Evolutionary conservation across 345 rosid genomes (phyloP), one percentile per base, ranked within the genome.

Genomic region (Gossypium mustelinum): DNA sequence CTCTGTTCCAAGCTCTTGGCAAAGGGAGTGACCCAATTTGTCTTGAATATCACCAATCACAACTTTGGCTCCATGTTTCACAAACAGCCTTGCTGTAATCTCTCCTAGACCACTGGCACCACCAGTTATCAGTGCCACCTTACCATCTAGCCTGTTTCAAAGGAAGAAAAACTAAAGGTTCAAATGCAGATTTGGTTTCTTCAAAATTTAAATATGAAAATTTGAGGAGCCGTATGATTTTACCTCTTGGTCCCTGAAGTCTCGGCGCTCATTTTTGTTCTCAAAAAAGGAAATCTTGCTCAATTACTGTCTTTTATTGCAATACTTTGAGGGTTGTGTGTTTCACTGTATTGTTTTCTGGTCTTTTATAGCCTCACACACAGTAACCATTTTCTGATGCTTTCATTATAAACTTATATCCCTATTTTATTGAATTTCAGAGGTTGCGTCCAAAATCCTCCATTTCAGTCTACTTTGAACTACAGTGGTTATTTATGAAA

Each of bases 1-100:
- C 60, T 16, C 45, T 14, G 67, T 34, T 62, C 44, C 67, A 16
- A 29, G 0, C 20, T 62, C 45, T 8, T 62, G 11, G 67, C 67
- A 29, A 8, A 16, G 44, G 45, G 22, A 34, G 5, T 34, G 44
- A 10, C 66, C 44, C 4, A 34, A 29, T 29, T 16, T 44, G 8
- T 62, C 45, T 62, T 62, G 67, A 34, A 62, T 9, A 62, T 29
- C 45, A 16, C 20, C 67, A 62, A 62, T 34, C 18, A 61, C 4
- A 27, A 61, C 66, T 7, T 61, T 61, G 43, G 66, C 63, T 24
- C 63, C 63, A 61, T 61, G 66, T 61, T 61, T 61, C 2, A 61
- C 20, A 11, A 58, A 58, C 34, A 58, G 3, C 63, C 63, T 58
- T 3, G 34, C 39, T 58, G 63, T 58, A 25, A 11, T 58, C 34